These are phyloP conservation scores for Chloranthus sessilifolius DNA, from an alignment of 164 flowering plant genomes.

Conservation along the genomic window DNA sequence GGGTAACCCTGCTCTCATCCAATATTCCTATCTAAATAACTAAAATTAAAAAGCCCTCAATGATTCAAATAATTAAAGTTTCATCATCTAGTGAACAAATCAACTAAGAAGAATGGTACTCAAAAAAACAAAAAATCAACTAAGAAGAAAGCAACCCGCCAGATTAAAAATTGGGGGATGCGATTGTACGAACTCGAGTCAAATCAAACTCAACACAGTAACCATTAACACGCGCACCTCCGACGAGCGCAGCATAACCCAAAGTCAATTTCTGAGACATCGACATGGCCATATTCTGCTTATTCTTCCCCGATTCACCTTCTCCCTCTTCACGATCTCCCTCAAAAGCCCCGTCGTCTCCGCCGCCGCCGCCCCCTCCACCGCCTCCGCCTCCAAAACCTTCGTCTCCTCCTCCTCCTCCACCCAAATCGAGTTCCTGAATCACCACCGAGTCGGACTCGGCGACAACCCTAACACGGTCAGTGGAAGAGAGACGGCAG, in stretches of 20 bases:
- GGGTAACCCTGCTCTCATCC: too few relatives aligned
- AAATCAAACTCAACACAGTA: too few relatives aligned
- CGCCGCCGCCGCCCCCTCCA: conserved; percentile 21
- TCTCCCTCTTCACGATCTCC: conserved; percentile 21
- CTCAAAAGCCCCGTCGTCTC: conserved; percentile 2
- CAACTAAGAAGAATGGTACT: neutral
- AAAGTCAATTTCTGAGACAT: conserved; percentile 90
- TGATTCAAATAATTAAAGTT: neutral
- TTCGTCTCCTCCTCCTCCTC: conserved; percentile 31
- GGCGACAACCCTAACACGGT: too few relatives aligned
- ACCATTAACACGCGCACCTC: conserved; percentile 46
- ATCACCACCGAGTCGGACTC: too few relatives aligned
- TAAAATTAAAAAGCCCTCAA: too few relatives aligned
- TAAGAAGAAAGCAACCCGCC: too few relatives aligned
- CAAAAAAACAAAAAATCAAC: neutral
- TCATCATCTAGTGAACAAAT: neutral
- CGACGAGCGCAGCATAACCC: conserved; percentile 86
- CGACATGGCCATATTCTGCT: conserved; percentile 42
- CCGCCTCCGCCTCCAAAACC: conserved; percentile 29
- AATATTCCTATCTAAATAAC: too few relatives aligned
- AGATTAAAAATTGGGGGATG: too few relatives aligned
- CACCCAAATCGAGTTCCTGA: conserved; percentile 3
- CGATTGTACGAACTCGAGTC: too few relatives aligned
- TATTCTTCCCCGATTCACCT: conserved; percentile 18
- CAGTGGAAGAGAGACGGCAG: too few relatives aligned